Conservation (phyloP, 139 green algal species). For the Mesostigma viride region DNA sequence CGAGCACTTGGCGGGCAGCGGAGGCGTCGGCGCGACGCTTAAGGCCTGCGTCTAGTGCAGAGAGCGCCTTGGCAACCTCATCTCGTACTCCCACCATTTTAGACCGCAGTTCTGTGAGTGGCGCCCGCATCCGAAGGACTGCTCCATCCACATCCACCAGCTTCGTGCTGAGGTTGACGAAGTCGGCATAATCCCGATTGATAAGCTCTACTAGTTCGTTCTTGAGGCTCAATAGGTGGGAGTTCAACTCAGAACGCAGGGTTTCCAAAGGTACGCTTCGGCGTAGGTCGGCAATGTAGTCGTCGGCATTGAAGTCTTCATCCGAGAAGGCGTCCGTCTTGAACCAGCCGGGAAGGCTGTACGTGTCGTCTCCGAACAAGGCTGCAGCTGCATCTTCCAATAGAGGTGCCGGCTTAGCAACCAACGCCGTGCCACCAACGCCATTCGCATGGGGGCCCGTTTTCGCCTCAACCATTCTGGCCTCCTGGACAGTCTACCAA, state of each 20-base stretch:
- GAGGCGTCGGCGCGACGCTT: constrained; percentile 54
- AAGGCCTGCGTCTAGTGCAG: constrained; percentile 56
- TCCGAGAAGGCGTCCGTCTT: constrained; percentile 58
- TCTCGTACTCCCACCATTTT: constrained; percentile 36
- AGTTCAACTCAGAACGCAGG: constrained; percentile 59
- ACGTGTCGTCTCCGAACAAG: too few species aligned
- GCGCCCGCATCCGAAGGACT: constrained; percentile 67
- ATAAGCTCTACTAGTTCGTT: constrained; percentile 77
- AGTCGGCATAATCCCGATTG: constrained; percentile 91
- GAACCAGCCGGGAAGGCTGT: constrained; percentile 70
- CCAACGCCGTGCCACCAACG: too few species aligned
- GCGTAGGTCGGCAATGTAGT: constrained; percentile 65
- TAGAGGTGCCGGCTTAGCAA: too few species aligned
- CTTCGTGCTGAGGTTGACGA: constrained; percentile 71
- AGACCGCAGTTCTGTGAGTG: constrained; percentile 45
- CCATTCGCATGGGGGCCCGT: too few species aligned
- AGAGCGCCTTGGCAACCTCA: constrained; percentile 40
- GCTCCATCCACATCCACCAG: constrained; percentile 73
- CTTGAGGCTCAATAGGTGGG: constrained; percentile 58
- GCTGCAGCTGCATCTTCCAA: too few species aligned
- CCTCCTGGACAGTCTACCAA: too few species aligned
- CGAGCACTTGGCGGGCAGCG: constrained; percentile 51
- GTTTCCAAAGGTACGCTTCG: constrained; percentile 72
- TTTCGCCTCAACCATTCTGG: too few species aligned
- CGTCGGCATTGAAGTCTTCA: constrained; percentile 52